These are phyloP conservation scores for Paecilomyces sp. DNA, from an alignment of 2,329 filamentous ascomycete genomes.

Conservation along the genomic window DNA sequence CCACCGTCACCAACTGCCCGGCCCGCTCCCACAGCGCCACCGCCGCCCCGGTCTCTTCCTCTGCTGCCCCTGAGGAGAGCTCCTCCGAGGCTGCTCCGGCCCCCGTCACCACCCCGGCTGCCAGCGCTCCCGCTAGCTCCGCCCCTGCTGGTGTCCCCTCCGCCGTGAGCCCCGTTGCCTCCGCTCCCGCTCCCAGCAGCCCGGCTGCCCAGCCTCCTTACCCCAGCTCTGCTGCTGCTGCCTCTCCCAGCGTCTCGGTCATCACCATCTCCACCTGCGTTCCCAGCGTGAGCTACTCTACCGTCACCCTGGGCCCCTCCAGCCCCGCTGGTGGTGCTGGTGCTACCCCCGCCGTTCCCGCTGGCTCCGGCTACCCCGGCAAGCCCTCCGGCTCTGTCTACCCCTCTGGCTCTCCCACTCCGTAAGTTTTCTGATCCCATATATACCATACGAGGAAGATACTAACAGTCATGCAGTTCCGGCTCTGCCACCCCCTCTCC, in stretches of 20 bases:
- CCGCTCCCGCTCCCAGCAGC: constrained; percentile 8
- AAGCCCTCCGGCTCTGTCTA: not conserved
- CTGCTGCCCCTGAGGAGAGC: constrained; percentile 2
- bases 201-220: constrained; percentile 1
- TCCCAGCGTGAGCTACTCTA: constrained; percentile 23
- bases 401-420: constrained; percentile 3
- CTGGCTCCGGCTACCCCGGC: constrained; percentile 12
- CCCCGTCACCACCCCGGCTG: constrained; percentile 9
- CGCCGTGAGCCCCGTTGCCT: constrained; percentile 1
- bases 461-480: not conserved
- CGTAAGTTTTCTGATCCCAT: constrained; percentile 10
- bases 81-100: constrained; percentile 3
- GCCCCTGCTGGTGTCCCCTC: constrained; percentile 9
- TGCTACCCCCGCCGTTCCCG: constrained; percentile 5
- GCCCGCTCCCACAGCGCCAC: constrained; percentile 12
- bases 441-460: not conserved
- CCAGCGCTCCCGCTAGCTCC: constrained; percentile 16
- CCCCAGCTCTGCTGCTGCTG: constrained; percentile 1
- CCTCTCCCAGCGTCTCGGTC: constrained; percentile 12
- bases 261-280: constrained; percentile 25
- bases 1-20: constrained; percentile 55
- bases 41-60: not conserved
- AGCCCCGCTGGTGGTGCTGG: constrained; percentile 4
- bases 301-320: constrained; percentile 14
- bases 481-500: constrained; percentile 8